Evolutionary conservation across 2,329 filamentous ascomycete genomes (phyloP).

Genomic region (Sporothrix pallida): DNA sequence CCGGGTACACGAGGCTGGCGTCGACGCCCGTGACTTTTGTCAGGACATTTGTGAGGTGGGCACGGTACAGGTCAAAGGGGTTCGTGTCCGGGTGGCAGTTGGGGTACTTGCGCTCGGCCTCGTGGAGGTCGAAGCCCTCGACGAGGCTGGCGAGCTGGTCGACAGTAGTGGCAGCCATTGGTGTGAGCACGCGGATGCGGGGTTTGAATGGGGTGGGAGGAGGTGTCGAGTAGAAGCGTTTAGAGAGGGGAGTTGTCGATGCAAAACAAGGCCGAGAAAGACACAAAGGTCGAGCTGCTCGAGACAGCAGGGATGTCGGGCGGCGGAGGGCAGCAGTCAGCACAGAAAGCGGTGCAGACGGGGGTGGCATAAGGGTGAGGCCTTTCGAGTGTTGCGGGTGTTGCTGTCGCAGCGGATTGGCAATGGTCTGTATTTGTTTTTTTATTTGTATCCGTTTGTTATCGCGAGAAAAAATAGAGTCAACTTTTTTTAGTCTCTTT

Average conservation of each 20-base stretch:
- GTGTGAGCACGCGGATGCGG: constrained; percentile 15
- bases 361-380: constrained; percentile 26
- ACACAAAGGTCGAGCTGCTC: constrained; percentile 2
- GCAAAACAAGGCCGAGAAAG: background rate
- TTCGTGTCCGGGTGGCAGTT: constrained; percentile 71
- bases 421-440: background rate
- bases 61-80: constrained; percentile 79
- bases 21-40: constrained; percentile 73
- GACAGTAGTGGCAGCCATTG: constrained; percentile 37
- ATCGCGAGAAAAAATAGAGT: constrained; percentile 29
- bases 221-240: constrained; percentile 8
- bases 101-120: constrained; percentile 54
- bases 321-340: constrained; percentile 27
- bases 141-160: constrained; percentile 46
- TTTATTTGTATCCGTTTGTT: constrained; percentile 14
- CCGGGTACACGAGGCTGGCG: constrained; percentile 71
- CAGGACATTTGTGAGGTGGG: constrained; percentile 74
- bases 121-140: constrained; percentile 46
- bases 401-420: background rate
- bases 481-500: constrained; percentile 22
- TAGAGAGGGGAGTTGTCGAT: background rate
- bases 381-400: background rate
- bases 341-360: constrained; percentile 26
- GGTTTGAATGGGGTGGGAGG: background rate
- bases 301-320: constrained; percentile 6